Evolutionary conservation across 176 grass and related monocot genomes (phyloP).

Genomic region (Dactylis glomerata): DNA sequence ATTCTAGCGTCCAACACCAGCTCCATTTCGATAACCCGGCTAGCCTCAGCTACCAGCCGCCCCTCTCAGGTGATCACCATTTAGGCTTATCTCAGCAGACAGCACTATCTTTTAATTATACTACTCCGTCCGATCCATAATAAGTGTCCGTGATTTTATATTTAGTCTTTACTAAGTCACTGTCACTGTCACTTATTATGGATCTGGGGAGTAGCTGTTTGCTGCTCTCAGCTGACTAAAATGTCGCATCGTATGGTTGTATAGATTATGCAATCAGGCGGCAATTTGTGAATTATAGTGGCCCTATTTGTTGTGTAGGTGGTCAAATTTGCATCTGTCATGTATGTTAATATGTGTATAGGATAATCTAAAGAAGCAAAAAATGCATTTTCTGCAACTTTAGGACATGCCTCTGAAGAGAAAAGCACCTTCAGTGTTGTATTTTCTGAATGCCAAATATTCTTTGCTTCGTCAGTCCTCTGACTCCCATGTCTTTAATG

Average conservation of each 20-base stretch:
- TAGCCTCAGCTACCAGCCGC: constrained; percentile 75
- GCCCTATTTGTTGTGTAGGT: not conserved
- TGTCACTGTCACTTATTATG: no score
- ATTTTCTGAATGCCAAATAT: not conserved
- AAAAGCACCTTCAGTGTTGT: not conserved
- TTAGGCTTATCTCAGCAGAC: not conserved
- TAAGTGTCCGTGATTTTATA: no score
- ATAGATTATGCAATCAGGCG: not conserved
- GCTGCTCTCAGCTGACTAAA: not conserved
- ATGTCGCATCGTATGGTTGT: not conserved
- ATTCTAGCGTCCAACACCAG: constrained; percentile 92
- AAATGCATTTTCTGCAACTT: not conserved
- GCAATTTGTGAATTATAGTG: not conserved
- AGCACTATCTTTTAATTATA: not conserved
- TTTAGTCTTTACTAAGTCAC: no score
- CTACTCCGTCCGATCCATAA: no score
- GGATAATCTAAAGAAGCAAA: not conserved
- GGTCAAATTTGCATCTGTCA: not conserved
- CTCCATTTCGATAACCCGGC: constrained; percentile 83
- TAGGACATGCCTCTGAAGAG: not conserved
- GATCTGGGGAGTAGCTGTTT: no score
- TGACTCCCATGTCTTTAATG: not conserved
- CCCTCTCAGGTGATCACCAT: constrained; percentile 59
- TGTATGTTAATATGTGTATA: not conserved
- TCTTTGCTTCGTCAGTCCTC: not conserved